Evolutionary conservation across 495 filamentous ascomycete species (phyloP), one percentile per base, ranked within the genome.

Genomic region (Hypoxylon perforatum): DNA sequence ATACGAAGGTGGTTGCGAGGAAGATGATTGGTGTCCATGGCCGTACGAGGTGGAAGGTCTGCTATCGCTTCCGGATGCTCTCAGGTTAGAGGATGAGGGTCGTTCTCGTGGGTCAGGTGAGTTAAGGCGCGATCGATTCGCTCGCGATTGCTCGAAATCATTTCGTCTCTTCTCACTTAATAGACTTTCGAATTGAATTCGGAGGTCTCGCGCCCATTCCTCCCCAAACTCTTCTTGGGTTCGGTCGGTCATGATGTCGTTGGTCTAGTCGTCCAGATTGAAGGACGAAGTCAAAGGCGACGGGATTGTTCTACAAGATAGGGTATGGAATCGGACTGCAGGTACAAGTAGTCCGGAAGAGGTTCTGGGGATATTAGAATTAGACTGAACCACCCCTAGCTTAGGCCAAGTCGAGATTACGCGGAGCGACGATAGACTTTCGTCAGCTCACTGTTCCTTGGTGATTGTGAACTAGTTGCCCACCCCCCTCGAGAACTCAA

Each of bases 151-250:
- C 72, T 87, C 84, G 33, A 97, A 84, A 57, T 91, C 89, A 73
- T 88, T 92, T 78, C 96, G 86, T 74, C 92, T 84, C 75, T 88
- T 92, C 35, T 86, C 90, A 72, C 89, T 87, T 74, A 96, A 82
- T 47, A 93, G 75, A 56, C 91, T 88, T 65, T 94, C 89, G 74
- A 95, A 96, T 69, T 90, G 87, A 38, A 81, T 53, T 60, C 75
- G 73, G 58, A 86, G 66, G 23, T 81, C 83, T 54, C 78, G 79
- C 1, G 82, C 83, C 84, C 84, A 86, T 61, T 84, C 79, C 70
- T 85, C 80, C 18, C 79, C 79, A 45, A 78, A 83, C 6, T 81
- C 74, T 23, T 50, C 70, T 41, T 73, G 68, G 59, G 70, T 60
- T 52, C 38, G 67, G 33, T 56, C 54, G 11, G 69, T 55, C 75